Base-by-base conservation (phyloP, 805 yeast genomes). In the Hanseniaspora clermontiae region DNA sequence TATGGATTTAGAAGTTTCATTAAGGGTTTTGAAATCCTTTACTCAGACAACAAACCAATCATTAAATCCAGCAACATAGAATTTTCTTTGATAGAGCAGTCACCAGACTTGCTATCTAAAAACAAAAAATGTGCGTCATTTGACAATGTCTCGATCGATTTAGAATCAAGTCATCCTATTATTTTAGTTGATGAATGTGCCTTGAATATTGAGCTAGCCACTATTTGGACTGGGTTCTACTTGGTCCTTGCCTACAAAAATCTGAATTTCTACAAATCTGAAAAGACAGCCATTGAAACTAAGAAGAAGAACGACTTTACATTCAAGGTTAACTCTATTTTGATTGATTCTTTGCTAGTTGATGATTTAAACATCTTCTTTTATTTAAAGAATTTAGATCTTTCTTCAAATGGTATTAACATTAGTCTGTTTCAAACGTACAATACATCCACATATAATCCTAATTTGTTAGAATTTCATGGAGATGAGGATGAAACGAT, bases 401-500 rank as follows among this genome's bases (percentile, higher is more conserved):
- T 38, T 37, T 38, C 29, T 8, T 7, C 34, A 11, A 31, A 31
- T 15, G 15, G 27, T 9, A 20, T 39, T 4, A n/a, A 7, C 3
- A 43, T 53, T 15, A 42, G 20, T 17, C 40, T 53, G 34, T 15
- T 53, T 6, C 57, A 53, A 24, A 46, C 43, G 1, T 53, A 60
- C 34, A 68, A 65, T 10, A 47, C 60, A 27, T 67, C 72, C 0
- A 68, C 67, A n/a, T 68, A 68, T 59, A 61, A 61, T 20, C 60
- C 62, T 24, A 47, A 31, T 3, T 12, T 7, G 5, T 39, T 46
- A 15, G 29, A 36, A 31, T 20, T 14, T 7, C 20, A 43, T 1
- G 40, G 19, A n/a, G 29, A 42, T n/a, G 37, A 14, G 14, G 29
- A 32, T 36, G 49, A 34, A 9, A 8, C 36, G 9, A 63, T 63